Evolutionary conservation across 1,139 yeast genomes (phyloP), one percentile per base, ranked within the genome.

Genomic region (Wickerhamomyces sp.): DNA sequence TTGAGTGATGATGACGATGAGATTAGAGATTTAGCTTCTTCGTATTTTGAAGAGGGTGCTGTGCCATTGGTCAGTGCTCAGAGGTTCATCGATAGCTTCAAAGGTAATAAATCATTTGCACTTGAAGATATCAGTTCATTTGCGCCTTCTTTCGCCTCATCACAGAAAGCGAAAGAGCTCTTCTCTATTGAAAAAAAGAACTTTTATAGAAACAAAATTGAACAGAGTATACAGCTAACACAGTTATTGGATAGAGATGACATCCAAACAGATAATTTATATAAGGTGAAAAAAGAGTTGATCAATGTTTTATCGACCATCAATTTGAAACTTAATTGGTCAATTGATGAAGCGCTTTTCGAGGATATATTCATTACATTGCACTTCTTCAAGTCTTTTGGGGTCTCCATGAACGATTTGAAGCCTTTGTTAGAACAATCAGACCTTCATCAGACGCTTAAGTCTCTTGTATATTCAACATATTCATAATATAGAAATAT

Each of bases 1-100:
- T 56, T 81, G 14, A 64, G 68, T 38, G 94, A 84, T 56, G 92
- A 83, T 52, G 86, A 81, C 46, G 70, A 66, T 8, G 71, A 63
- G 9, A 63, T 78, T 12, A 61, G 84, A 49, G 45, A 49, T 1
- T 21, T 53, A 3, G 67, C 77, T 1, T 60, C 78, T 0, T 32
- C 47, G 3, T 61, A 59, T 39, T 46, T 67, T 20, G 47, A 44
- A 0, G 51, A 54, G 13, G 62, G 54, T 40, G 58, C 59, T 31
- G 70, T 65, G 28, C 52, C 58, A 6, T 41, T 47, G 38, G 52
- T 59, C 40, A 34, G 44, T n/a, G 42, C 51, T 2, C 30, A 45
- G 1, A 42, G 45, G 21, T 56, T 65, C 25, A 16, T 36, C 3
- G 17, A 31, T 0, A 27, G 21, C 1, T 54, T 48, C 14, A 13